These are phyloP conservation scores for Chalciporus sphaerocephalus DNA, from an alignment of 768 basidiomycete species.

Conservation along the genomic window DNA sequence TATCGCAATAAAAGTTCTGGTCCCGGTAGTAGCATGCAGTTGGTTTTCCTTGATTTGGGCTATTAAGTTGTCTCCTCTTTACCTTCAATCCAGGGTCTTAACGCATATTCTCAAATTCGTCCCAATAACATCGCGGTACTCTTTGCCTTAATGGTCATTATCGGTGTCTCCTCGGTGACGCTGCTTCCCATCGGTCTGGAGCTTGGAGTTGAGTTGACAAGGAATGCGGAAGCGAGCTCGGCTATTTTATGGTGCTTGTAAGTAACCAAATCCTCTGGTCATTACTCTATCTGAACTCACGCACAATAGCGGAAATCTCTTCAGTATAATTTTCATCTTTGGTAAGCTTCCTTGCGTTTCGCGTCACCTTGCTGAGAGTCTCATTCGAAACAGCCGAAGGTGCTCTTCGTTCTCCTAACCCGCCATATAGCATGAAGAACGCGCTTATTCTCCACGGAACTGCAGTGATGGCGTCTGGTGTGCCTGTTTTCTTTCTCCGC, in stretches of 20 bases:
- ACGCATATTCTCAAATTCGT: constrained; percentile 41
- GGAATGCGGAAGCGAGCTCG: constrained; percentile 74
- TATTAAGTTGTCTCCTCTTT: constrained; percentile 38
- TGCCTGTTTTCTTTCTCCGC: constrained; percentile 46
- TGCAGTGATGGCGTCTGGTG: constrained; percentile 38
- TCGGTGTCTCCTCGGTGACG: constrained; percentile 61
- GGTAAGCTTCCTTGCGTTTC: constrained; percentile 37
- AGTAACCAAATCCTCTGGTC: constrained; percentile 21
- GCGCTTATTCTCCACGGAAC: constrained; percentile 65
- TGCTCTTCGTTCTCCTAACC: constrained; percentile 63
- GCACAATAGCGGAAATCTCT: constrained; percentile 54
- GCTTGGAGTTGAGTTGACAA: constrained; percentile 73
- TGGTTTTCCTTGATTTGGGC: constrained; percentile 84
- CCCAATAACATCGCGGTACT: constrained; percentile 56
- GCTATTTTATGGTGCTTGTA: constrained; percentile 75
- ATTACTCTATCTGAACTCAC: neutral
- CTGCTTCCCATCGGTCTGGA: constrained; percentile 77
- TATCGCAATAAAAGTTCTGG: constrained; percentile 51
- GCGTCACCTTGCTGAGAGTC: neutral
- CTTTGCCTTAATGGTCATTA: constrained; percentile 62
- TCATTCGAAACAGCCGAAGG: constrained; percentile 45
- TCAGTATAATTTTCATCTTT: constrained; percentile 58
- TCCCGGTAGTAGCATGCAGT: constrained; percentile 54
- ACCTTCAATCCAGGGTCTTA: neutral
- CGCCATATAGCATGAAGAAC: constrained; percentile 69